These are phyloP conservation scores for Alternaria sp. DNA, from an alignment of 2,329 filamentous ascomycete genomes.

Conservation along the genomic window DNA sequence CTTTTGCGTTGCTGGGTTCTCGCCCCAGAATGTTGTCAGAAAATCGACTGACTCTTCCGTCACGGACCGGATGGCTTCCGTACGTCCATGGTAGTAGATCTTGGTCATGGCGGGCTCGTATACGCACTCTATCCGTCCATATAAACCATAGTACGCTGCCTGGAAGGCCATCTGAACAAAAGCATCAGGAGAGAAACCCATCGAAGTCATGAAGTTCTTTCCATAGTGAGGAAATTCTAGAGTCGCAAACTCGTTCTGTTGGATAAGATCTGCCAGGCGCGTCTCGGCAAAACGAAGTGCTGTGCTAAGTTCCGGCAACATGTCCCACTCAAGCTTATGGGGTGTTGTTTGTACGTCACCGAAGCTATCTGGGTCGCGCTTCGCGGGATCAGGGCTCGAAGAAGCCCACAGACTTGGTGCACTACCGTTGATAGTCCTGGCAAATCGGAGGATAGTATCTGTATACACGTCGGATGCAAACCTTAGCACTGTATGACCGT, in stretches of 20 bases:
- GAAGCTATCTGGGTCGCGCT: constrained; percentile 89
- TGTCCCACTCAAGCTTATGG: constrained; percentile 97
- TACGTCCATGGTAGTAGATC: constrained; percentile 88
- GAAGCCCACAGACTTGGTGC: constrained; percentile 93
- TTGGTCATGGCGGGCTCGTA: constrained; percentile 99
- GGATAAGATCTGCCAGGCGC: constrained; percentile 88
- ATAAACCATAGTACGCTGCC: constrained; percentile 95
- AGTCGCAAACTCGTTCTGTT: constrained; percentile 95
- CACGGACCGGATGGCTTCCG: constrained; percentile 89
- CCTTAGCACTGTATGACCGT: constrained; percentile 94
- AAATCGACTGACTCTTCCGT: constrained; percentile 86
- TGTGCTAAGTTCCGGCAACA: constrained; percentile 89
- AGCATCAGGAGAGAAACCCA: constrained; percentile 95
- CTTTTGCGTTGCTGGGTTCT: constrained; percentile 82
- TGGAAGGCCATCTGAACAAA: constrained; percentile 99
- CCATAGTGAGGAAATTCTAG: constrained; percentile 89
- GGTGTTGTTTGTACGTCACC: constrained; percentile 93
- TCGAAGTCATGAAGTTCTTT: constrained; percentile 96
- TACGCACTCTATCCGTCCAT: constrained; percentile 90
- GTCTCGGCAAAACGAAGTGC: constrained; percentile 96
- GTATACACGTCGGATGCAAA: constrained; percentile 98
- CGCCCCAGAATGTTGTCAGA: constrained; percentile 92
- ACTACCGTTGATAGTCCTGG: constrained; percentile 91
- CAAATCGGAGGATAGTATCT: constrained; percentile 95
- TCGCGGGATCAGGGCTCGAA: constrained; percentile 88